Base-by-base conservation (phyloP, 108 stramenopile species). In the Hondaea fermentalgiana region DNA sequence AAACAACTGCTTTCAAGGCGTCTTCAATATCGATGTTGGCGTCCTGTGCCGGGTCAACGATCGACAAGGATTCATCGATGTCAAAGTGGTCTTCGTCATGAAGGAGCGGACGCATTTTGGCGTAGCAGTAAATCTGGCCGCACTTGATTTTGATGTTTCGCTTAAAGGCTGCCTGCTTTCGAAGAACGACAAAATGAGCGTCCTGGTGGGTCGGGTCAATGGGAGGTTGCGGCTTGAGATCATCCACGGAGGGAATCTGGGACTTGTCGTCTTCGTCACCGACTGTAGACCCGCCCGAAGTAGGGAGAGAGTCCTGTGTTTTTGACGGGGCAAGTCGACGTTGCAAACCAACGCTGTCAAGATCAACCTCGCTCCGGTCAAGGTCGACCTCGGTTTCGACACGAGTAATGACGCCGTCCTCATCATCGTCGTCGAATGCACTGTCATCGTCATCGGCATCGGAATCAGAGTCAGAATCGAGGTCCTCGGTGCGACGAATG, bases 51-150 rank as follows among this genome's bases (percentile, higher is more conserved):
- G 35, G 35, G 42, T 69, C 64, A 3, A 28, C 64, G 0, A 83
- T 35, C 16, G 49, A 14, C 17, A 53, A 43, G 51, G 51, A 53
- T 6, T 83, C 51, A 35, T 83, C 76, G 2, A n/a, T 16, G 23
- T 53, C 49, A 12, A 25, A 21, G 5, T 45, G 51, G 25, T 12
- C 76, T 28, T 83, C 76, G 51, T 83, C 76, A 53, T 47, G 49
- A 14, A 83, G 76, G n/a, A 83, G n/a, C 12, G 76, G 76, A 2
- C 76, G 45, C 76, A 83, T 53, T 45, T 53, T 47, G 76, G 76
- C 76, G 51, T 83, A 83, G 76, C 76, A 83, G 51, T 53, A 53
- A 23, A 83, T 53, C 51, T 83, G 76, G 16, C 76, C 76, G n/a
- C 49, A 47, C 76, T 83, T 83, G 51, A 83, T 83, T 4, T 83